Conservation (phyloP, 139 green algal species). For the Ettlia oleoabundans region DNA sequence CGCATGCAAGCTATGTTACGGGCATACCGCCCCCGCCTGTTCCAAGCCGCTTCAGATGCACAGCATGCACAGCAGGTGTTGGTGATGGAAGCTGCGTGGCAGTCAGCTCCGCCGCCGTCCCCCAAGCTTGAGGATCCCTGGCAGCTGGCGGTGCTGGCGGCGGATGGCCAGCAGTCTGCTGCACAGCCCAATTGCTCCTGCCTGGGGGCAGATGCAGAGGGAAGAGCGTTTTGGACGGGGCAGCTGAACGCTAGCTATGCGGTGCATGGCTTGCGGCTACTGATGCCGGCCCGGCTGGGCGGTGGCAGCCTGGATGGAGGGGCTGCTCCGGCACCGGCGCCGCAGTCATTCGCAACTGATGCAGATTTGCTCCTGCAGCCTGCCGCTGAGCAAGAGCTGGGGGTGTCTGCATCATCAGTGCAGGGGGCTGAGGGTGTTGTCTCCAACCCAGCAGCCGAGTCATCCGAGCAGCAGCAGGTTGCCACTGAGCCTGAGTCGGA, state of each 20-base stretch:
- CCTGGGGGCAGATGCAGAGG: slow-evolving; percentile 15
- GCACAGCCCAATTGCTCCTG: slow-evolving; percentile 14
- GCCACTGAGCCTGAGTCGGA: not conserved
- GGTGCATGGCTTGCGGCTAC: slow-evolving; percentile 21
- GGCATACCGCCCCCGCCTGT: slow-evolving; percentile 27
- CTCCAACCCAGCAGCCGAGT: not conserved
- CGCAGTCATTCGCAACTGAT: no score
- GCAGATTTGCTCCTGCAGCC: no score
- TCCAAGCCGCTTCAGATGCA: not conserved
- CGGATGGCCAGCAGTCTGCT: not conserved
- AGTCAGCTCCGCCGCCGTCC: slow-evolving; percentile 16
- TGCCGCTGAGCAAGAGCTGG: no score
- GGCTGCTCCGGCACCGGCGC: no score
- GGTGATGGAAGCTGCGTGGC: slow-evolving; percentile 15
- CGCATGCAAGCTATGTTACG: slow-evolving; percentile 41
- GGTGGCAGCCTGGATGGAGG: no score
- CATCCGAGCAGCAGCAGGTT: not conserved
- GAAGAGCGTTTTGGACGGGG: slow-evolving; percentile 15
- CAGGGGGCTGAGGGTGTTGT: not conserved
- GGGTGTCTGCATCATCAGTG: not conserved
- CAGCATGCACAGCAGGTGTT: slow-evolving; percentile 9
- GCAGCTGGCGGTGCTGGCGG: slow-evolving; percentile 21
- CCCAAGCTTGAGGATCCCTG: not conserved
- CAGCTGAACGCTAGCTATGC: slow-evolving; percentile 19
- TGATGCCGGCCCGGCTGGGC: slow-evolving; percentile 1